Base-by-base conservation (phyloP, 2,329 filamentous ascomycete genomes). In the Celoporthe dispersa region DNA sequence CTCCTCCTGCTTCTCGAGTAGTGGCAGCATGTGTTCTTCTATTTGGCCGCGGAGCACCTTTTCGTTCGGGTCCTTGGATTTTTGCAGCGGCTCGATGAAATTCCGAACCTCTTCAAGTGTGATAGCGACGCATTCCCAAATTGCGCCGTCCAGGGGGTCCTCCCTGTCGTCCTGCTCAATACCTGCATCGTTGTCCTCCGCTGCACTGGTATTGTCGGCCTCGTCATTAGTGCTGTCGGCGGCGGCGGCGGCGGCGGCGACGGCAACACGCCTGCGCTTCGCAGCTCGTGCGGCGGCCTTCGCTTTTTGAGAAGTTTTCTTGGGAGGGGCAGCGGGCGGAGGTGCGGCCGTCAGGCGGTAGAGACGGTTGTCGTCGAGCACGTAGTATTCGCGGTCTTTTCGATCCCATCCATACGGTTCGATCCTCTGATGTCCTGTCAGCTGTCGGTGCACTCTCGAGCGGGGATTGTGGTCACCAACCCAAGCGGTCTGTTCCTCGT, bases 311-410 rank as follows among this genome's bases (percentile, higher is more conserved):
- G 86, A 88, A 75, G 90, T 92, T 74, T 86, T 88, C 79, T 85
- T 84, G 1, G 88, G 84, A n/a, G 84, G 81, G 7, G 85, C 81
- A 19, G 87, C 80, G 8, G 89, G 86, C 1, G 88, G 84, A 0
- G 89, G 88, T 35, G 91, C 87, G 71, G 97, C 93, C n/a, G 92
- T 94, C 72, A 92, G 86, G 68, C 94, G 92, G 79, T 99, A 99
- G 57, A 99, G 84, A 72, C 96, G 89, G 76, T 98, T 97, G 78
- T 99, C 96, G 75, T 98, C 95, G 3, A 99, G 87, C 3, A 98
- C 91, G 77, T 92, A 97, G 78, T 98, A 97, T 48, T 90, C 90
- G 51, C 94, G 91, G 73, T 97, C 94, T 62, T 97, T 86, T 31
- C 89, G 86, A 79, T 99, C 96, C 90, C 94, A 98, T 12, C 96